These are phyloP conservation scores for Lupinus albus DNA, from an alignment of 306 rosid species.

Conservation along the genomic window DNA sequence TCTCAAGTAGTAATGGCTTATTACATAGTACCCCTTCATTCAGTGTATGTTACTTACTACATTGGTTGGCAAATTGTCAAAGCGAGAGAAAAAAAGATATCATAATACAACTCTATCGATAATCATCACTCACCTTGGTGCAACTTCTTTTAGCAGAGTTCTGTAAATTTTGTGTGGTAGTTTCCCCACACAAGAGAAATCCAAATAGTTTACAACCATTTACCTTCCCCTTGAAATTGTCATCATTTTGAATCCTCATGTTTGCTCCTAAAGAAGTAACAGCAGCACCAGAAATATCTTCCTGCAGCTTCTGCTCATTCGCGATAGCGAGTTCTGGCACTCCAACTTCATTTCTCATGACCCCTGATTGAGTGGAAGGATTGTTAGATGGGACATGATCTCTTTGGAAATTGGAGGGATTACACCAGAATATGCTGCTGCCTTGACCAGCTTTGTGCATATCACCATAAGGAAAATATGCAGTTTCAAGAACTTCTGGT, in stretches of 20 bases:
- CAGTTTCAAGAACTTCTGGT: slow-evolving; percentile 56
- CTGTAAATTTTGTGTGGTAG: slow-evolving; percentile 50
- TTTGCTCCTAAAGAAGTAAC: slow-evolving; percentile 48
- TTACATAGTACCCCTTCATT: no score
- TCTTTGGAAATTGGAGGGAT: slow-evolving; percentile 50
- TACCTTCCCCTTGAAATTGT: slow-evolving; percentile 51
- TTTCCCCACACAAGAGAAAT: slow-evolving; percentile 72
- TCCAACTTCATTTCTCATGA: slow-evolving; percentile 56
- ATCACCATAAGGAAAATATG: slow-evolving; percentile 65
- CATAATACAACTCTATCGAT: slow-evolving; percentile 51
- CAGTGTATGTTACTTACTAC: slow-evolving; percentile 49
- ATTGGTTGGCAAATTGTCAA: slow-evolving; percentile 59
- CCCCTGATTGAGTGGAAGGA: slow-evolving; percentile 53
- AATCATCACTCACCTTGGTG: slow-evolving; percentile 83
- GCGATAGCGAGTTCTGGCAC: slow-evolving; percentile 42
- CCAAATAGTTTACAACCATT: slow-evolving; percentile 80
- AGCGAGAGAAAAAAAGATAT: slow-evolving; percentile 50
- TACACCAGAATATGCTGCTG: slow-evolving; percentile 54
- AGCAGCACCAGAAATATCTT: slow-evolving; percentile 51
- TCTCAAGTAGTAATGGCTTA: no score
- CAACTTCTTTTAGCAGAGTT: slow-evolving; percentile 80
- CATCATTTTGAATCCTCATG: slow-evolving; percentile 61
- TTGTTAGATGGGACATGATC: slow-evolving; percentile 52
- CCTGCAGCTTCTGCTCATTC: slow-evolving; percentile 57
- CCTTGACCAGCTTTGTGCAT: slow-evolving; percentile 60